Evolutionary conservation across 2,329 filamentous ascomycete genomes (phyloP).

Genomic region (Aureobasidium sp.): DNA sequence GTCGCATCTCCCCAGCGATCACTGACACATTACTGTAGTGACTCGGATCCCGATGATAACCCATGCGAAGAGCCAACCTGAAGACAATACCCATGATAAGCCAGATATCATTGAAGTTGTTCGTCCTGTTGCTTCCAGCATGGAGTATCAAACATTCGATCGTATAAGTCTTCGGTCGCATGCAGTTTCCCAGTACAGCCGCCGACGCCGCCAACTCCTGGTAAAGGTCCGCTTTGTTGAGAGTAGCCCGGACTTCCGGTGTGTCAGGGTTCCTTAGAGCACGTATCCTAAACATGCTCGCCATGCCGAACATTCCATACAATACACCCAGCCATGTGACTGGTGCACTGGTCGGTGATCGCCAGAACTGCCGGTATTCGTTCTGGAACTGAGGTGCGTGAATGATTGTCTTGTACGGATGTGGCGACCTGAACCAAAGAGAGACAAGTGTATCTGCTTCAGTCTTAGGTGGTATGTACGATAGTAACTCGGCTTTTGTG

Average conservation of each 20-base stretch:
- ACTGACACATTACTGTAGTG: slow-evolving; percentile 35
- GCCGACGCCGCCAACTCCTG: slow-evolving; percentile 26
- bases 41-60: slow-evolving; percentile 39
- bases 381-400: slow-evolving; percentile 43
- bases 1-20: slow-evolving; percentile 40
- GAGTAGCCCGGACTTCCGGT: slow-evolving; percentile 14
- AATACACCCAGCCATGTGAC: slow-evolving; percentile 42
- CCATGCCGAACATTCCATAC: slow-evolving; percentile 39
- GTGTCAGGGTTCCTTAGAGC: slow-evolving; percentile 19
- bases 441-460: slow-evolving; percentile 25
- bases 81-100: slow-evolving; percentile 34
- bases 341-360: slow-evolving; percentile 28
- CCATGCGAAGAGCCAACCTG: slow-evolving; percentile 34
- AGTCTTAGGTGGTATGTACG: slow-evolving; percentile 26
- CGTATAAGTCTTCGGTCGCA: slow-evolving; percentile 36
- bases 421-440: slow-evolving; percentile 29
- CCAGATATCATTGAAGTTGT: slow-evolving; percentile 31
- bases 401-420: slow-evolving; percentile 46
- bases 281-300: slow-evolving; percentile 26
- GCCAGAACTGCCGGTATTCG: slow-evolving; percentile 41
- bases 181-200: slow-evolving; percentile 32
- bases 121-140: slow-evolving; percentile 23
- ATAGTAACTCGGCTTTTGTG: slow-evolving; percentile 26
- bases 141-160: slow-evolving; percentile 34
- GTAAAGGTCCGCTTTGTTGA: slow-evolving; percentile 21